Percentiles rank a stretch among this genome's conserved stretches.
These are phyloP conservation scores for Saccharomyces eubayanus DNA, from an alignment of 805 yeast species.

Conservation along the genomic window DNA sequence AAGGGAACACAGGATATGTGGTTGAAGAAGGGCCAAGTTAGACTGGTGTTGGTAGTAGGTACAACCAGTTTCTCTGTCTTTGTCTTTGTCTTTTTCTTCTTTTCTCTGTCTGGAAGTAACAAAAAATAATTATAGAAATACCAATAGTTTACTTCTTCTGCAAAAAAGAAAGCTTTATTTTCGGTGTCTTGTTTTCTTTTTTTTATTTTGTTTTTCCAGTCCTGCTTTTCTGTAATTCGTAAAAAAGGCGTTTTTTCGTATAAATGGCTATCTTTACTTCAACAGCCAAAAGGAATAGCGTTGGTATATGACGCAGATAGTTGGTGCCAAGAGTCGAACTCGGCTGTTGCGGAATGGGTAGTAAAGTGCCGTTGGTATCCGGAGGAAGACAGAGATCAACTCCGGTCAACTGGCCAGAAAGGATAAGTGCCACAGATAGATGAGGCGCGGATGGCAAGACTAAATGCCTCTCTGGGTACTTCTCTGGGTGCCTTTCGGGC, in stretches of 20 bases:
- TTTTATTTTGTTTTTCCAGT: neutral
- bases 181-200: neutral
- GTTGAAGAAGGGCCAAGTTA: neutral
- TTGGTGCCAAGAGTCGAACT: neutral
- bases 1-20: neutral
- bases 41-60: neutral
- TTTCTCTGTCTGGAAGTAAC: neutral
- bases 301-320: neutral
- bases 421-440: neutral
- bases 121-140: neutral
- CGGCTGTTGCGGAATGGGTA: neutral
- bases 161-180: neutral
- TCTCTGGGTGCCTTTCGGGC: neutral
- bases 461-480: neutral
- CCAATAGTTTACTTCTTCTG: neutral
- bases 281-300: neutral
- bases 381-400: neutral
- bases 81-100: neutral
- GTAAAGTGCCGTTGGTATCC: neutral
- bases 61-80: neutral
- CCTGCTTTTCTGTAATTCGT: neutral
- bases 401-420: neutral
- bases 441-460: conserved; percentile 2
- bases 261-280: neutral
- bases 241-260: neutral